Evolutionary conservation across 1,284 basidiomycete genomes (phyloP), one percentile per base, ranked within the genome.

Genomic region (Puccinia brachypodii): DNA sequence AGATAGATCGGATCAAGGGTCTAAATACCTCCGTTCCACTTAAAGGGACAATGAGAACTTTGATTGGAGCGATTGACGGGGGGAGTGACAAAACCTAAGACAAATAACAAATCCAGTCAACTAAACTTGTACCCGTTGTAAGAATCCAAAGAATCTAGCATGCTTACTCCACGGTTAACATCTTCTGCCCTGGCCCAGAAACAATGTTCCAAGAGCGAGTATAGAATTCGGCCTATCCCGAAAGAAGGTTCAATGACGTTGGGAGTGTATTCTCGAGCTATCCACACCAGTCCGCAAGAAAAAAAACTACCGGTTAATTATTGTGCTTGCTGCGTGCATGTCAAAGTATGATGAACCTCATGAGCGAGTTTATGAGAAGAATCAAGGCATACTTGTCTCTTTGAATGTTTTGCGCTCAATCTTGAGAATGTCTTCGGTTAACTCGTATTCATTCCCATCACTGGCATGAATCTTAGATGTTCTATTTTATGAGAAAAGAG

Each of bases 211-310:
- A 99, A 91, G 76, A 98, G 89, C 50, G 92, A 92, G 88, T 98
- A 98, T 71, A 98, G 90, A 85, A 99, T 98, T 82, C 96, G 94
- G 82, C 96, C 96, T 85, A 99, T 92, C 84, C 97, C 96, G 87
- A 98, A 98, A 25, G 97, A 99, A 38, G 96, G 96, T 87, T 98
- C 96, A 86, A 98, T 97, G 87, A 99, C 96, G 88, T 98, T 98
- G 69, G 96, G 96, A 71, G 92, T 94, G 87, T 91, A 98, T 88
- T 98, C 96, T 85, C 96, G 93, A 83, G 95, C 95, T 94, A 28
- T 22, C 13, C 38, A 68, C 28, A 28, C n/a, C 60, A 25, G 40
- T 77, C 38, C 36, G 11, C 16, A 73, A 28, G 58, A 28, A 44
- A 22, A 72, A 38, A 58, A 62, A 3, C 3, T 42, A 0, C 7